These are phyloP conservation scores for Tinospora cordifolia DNA, from an alignment of 164 flowering plant species.

Conservation along the genomic window DNA sequence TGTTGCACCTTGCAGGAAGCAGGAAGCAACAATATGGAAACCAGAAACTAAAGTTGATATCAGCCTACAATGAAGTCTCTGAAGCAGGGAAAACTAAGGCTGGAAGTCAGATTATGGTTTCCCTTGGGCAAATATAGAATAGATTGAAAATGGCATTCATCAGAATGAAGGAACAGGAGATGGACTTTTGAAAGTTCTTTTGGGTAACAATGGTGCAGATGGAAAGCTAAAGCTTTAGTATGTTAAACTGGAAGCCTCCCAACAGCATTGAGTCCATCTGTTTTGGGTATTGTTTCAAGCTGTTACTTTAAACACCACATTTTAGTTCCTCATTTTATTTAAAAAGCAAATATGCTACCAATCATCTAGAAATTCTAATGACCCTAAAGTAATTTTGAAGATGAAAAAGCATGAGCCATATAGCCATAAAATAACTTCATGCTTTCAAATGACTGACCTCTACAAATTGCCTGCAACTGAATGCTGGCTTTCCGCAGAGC, in stretches of 20 bases:
- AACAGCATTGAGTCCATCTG: background rate
- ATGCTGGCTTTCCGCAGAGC: slow-evolving; percentile 46
- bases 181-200: background rate
- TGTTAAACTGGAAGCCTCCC: background rate
- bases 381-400: background rate
- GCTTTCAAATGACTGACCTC: slow-evolving; percentile 42
- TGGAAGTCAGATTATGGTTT: background rate
- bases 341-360: background rate
- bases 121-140: background rate
- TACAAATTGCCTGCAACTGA: slow-evolving; percentile 49
- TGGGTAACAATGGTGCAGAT: background rate
- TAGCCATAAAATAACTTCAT: slow-evolving; percentile 4
- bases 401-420: background rate
- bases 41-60: background rate
- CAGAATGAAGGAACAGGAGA: background rate
- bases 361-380: background rate
- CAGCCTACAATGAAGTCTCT: background rate
- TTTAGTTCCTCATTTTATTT: background rate
- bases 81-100: background rate
- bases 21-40: background rate
- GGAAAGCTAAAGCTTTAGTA: background rate
- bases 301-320: background rate
- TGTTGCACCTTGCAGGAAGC: background rate
- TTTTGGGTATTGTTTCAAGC: background rate
- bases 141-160: background rate